A percentile compares a stretch with the other conserved stretches of the same genome.
These are phyloP conservation scores for Eudorina sp. DNA, from an alignment of 139 green algal genomes.

Conservation along the genomic window DNA sequence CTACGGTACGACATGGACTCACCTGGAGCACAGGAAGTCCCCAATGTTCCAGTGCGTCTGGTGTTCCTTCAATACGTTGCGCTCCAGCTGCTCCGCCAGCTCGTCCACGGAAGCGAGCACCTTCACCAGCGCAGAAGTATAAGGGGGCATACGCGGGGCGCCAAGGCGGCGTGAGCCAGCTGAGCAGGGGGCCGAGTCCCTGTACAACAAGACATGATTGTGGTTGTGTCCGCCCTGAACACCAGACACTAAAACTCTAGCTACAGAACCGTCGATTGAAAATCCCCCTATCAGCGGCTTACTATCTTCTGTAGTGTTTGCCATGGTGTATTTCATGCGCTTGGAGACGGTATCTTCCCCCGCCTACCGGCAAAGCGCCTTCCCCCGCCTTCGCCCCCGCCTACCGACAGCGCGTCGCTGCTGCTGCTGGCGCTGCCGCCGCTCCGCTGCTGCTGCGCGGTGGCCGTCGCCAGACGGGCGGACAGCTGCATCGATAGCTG, in stretches of 20 bases:
- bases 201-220: no score
- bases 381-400: neutral
- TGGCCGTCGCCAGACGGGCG: neutral
- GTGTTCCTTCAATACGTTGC: conserved; percentile 30
- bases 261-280: no score
- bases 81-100: conserved; percentile 21
- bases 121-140: neutral
- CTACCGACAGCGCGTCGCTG: neutral
- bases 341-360: no score
- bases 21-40: conserved; percentile 44
- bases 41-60: conserved; percentile 35
- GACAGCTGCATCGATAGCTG: conserved; percentile 30
- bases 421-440: neutral
- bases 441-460: neutral
- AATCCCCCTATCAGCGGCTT: no score
- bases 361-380: neutral
- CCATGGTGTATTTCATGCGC: no score
- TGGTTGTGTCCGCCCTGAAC: no score
- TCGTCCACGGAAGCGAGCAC: neutral
- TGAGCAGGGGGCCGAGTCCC: no score
- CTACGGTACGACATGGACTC: no score
- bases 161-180: no score
- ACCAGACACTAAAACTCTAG: no score
- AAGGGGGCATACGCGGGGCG: no score
- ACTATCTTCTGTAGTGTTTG: no score